A percentile compares a stretch with the other conserved stretches of the same genome.
phyloP scores from a whole-genome alignment of 2,329 filamentous ascomycete genomes.

The Curvularia lunata region DNA sequence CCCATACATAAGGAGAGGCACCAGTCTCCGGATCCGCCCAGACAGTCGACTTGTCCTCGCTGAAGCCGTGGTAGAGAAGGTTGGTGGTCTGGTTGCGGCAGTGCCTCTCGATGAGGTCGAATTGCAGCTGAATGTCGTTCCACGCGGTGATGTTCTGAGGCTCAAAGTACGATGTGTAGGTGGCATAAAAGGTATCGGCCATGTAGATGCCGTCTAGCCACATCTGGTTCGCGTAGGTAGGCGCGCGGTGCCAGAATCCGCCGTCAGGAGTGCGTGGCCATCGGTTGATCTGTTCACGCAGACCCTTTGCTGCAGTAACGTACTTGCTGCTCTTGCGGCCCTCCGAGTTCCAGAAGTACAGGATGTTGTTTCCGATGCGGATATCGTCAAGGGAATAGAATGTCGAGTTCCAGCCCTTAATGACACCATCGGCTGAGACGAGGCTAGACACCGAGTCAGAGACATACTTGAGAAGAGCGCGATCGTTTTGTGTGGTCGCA shows the following conservation, averaged over 20 bases:
- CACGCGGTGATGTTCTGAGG: constrained; percentile 51
- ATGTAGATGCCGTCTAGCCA: constrained; percentile 63
- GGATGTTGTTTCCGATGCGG: constrained; percentile 60
- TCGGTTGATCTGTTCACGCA: constrained; percentile 56
- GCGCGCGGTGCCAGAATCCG: constrained; percentile 62
- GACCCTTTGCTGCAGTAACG: constrained; percentile 55
- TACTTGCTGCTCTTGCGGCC: constrained; percentile 55
- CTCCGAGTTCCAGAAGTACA: constrained; percentile 57
- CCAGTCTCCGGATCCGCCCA: constrained; percentile 48
- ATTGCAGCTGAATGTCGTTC: constrained; percentile 51
- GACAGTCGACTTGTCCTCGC: constrained; percentile 42
- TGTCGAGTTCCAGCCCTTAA: constrained; percentile 55
- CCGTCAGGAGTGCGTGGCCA: constrained; percentile 59
- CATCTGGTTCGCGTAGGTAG: constrained; percentile 61
- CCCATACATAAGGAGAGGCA: constrained; percentile 47
- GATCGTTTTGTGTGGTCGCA: constrained; percentile 53
- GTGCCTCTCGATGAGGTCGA: constrained; percentile 47
- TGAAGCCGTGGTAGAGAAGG: constrained; percentile 47
- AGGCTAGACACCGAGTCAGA: constrained; percentile 57
- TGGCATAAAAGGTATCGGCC: constrained; percentile 50
- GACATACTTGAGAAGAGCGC: constrained; percentile 54
- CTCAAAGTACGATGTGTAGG: constrained; percentile 49
- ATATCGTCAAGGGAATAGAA: constrained; percentile 59
- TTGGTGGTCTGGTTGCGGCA: constrained; percentile 42
- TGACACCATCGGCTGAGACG: constrained; percentile 56